Conservation (phyloP, 2,329 filamentous ascomycete species). For the Onygena corvina region DNA sequence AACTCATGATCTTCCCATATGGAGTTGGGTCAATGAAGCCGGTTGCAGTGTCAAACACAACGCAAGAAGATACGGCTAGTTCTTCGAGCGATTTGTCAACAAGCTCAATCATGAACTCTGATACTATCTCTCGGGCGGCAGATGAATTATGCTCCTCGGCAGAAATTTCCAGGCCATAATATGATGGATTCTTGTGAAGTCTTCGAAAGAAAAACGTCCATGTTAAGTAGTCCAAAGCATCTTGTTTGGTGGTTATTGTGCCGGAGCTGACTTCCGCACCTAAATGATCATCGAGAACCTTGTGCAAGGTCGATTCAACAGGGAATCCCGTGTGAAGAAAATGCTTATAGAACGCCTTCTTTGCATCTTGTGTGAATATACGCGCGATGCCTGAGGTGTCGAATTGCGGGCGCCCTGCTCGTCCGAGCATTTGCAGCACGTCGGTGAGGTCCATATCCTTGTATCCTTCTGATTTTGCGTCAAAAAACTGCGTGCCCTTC, state of each 20-base stretch:
- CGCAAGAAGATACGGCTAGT: constrained; percentile 71
- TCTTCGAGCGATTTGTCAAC: constrained; percentile 77
- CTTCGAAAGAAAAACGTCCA: constrained; percentile 99
- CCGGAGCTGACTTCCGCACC: constrained; percentile 88
- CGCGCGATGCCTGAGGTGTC: constrained; percentile 90
- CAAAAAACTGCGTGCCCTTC: constrained; percentile 95
- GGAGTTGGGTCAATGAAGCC: constrained; percentile 83
- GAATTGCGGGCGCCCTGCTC: constrained; percentile 91
- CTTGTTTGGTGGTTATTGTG: constrained; percentile 87
- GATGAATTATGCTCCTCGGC: constrained; percentile 85
- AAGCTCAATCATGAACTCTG: constrained; percentile 88
- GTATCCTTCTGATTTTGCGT: constrained; percentile 94
- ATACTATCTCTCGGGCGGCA: constrained; percentile 71
- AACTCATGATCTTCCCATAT: constrained; percentile 96
- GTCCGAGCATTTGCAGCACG: constrained; percentile 92
- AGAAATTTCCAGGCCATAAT: constrained; percentile 89
- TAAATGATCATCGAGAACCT: constrained; percentile 92
- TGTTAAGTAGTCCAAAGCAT: constrained; percentile 91
- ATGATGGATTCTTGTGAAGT: constrained; percentile 94
- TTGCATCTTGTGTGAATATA: constrained; percentile 93
- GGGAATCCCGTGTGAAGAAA: constrained; percentile 97
- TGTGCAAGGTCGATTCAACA: constrained; percentile 90
- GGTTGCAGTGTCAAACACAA: constrained; percentile 62
- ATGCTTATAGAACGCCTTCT: constrained; percentile 99
- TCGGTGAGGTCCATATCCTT: constrained; percentile 98